Evolutionary conservation across 1,139 yeast genomes (phyloP), one percentile per base, ranked within the genome.

Genomic region (Debaryomyces singareniensis): DNA sequence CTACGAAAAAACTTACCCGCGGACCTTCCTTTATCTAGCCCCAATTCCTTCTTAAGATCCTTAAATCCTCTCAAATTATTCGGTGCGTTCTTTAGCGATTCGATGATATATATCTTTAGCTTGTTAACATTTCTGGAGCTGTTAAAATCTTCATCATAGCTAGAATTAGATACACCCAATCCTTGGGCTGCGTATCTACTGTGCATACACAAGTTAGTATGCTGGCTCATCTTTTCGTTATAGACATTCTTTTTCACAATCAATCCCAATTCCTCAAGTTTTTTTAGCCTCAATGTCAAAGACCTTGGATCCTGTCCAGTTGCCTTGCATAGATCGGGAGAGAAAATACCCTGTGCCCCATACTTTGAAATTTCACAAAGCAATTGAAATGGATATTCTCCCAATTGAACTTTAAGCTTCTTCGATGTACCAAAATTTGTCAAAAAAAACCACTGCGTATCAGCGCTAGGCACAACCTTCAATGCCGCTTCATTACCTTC

Each of bases 221-320:
- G 73, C 39, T 71, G 75, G 5, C 71, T 66, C 18, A 62, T 51
- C 23, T 51, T 56, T 18, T 70, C 55, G 34, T 70, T 39, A 49
- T 55, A 67, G n/a, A 53, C 55, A 29, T 46, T 54, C 16, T 47
- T 55, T 39, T 68, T 73, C 15, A 55, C 54, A 4, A 78, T 69
- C 15, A 76, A 52, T 13, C 72, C 67, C 34, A 58, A 49, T 11
- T 64, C 71, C 35, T 67, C 74, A 18, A 81, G 51, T 29, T 68
- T 65, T 41, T 71, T 74, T 32, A 79, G 58, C 40, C 91, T 61
- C 2, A 75, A 63, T 0, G 87, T 77, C 25, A 79, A 58, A 32
- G 87, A 78, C 37, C 89, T 62, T n/a, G 79, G 73, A 44, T 81
- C 91, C 51, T 81, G 91, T 5, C 71, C 71, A 0, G 86, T 73